These are phyloP conservation scores for Cystobasidium slooffiae DNA, from an alignment of 1,284 basidiomycete species.

Conservation along the genomic window DNA sequence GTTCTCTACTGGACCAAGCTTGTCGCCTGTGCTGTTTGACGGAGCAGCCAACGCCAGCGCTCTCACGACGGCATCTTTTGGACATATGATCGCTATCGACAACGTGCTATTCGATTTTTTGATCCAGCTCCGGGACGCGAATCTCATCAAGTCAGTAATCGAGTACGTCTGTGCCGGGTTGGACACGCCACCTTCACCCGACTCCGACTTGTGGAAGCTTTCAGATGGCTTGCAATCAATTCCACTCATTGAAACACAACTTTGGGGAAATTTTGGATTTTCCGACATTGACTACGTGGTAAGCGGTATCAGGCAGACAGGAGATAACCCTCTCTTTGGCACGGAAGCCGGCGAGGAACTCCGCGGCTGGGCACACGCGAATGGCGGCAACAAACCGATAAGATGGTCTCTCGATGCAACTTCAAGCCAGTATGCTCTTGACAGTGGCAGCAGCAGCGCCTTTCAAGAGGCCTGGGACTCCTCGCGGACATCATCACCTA, in stretches of 20 bases:
- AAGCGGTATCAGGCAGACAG: not conserved
- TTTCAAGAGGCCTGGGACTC: slow-evolving; percentile 34
- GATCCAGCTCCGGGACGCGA: not conserved
- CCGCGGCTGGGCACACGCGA: slow-evolving; percentile 23
- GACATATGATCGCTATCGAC: slow-evolving; percentile 38
- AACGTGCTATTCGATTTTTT: slow-evolving; percentile 47
- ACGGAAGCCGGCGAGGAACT: slow-evolving; percentile 15
- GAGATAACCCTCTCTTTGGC: slow-evolving; percentile 21
- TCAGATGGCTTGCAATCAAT: not conserved
- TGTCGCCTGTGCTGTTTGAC: slow-evolving; percentile 10
- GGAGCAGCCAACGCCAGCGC: not conserved
- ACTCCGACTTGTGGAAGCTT: not conserved
- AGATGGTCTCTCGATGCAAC: slow-evolving; percentile 19
- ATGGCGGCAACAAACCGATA: slow-evolving; percentile 16
- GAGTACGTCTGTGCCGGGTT: slow-evolving; percentile 28
- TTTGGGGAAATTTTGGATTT: slow-evolving; percentile 45
- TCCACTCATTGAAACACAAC: slow-evolving; percentile 41
- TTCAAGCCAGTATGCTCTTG: slow-evolving; percentile 13
- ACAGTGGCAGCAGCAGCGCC: slow-evolving; percentile 3
- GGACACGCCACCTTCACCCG: slow-evolving; percentile 5
- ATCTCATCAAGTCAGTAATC: slow-evolving; percentile 26
- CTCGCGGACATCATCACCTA: not conserved
- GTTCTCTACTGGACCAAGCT: slow-evolving; percentile 39
- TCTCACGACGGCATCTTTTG: slow-evolving; percentile 41
- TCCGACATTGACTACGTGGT: slow-evolving; percentile 24